A percentile compares a stretch with the other conserved stretches of the same genome.
These are phyloP conservation scores for Ophiocordyceps camponoti-leonardi DNA, from an alignment of 2,329 filamentous ascomycete species.

Conservation along the genomic window DNA sequence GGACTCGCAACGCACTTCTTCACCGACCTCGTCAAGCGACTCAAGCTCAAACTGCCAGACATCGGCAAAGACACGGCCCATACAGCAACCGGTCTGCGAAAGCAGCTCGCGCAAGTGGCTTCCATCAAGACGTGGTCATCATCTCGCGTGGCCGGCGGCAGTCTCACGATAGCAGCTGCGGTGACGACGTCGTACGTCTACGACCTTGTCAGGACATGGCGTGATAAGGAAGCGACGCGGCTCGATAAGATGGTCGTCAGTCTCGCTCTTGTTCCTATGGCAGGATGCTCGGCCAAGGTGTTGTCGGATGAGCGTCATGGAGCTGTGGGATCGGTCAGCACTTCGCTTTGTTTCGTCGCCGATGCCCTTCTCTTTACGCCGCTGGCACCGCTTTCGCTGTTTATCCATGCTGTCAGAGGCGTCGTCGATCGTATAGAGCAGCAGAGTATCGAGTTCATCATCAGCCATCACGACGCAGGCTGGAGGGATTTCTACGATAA, in stretches of 20 bases:
- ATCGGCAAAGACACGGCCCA: background rate
- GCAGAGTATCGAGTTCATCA: background rate
- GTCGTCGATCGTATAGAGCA: background rate
- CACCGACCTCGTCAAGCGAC: background rate
- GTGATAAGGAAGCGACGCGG: background rate
- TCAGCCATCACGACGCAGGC: background rate
- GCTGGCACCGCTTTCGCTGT: background rate
- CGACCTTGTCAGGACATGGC: background rate
- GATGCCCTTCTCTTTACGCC: background rate
- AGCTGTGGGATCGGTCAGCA: background rate
- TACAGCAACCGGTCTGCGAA: background rate
- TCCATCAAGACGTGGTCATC: background rate
- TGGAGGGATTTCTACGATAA: background rate
- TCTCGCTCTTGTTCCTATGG: background rate
- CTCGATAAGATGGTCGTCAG: background rate
- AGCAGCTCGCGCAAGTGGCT: background rate
- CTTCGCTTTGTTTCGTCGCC: background rate
- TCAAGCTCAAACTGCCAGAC: background rate
- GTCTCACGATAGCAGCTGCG: background rate
- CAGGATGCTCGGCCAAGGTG: background rate
- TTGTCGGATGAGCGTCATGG: background rate
- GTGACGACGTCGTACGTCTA: background rate
- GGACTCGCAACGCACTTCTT: background rate
- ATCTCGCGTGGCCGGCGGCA: background rate
- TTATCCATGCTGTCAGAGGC: background rate